phyloP scores from a whole-genome alignment of 768 basidiomycete species.

The Boletus subparvulus region DNA sequence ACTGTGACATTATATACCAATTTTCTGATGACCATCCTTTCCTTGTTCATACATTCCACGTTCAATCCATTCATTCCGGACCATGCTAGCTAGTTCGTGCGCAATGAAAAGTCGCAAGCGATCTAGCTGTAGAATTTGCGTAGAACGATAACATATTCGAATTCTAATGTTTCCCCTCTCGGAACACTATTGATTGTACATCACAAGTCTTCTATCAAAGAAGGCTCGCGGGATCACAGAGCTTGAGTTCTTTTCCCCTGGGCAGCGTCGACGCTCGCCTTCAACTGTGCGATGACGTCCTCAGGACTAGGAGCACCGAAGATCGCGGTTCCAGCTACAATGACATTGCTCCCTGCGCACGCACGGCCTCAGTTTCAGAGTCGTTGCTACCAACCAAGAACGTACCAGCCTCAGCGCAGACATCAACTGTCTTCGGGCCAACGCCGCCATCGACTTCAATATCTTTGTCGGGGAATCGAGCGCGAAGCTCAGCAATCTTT shows the following conservation, averaged over 20 bases:
- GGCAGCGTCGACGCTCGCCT: constrained; percentile 65
- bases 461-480: constrained; percentile 89
- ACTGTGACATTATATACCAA: constrained; percentile 31
- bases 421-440: constrained; percentile 83
- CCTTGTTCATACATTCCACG: constrained; percentile 25
- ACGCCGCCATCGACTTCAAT: constrained; percentile 99
- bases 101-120: constrained; percentile 4
- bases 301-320: constrained; percentile 81
- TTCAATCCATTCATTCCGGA: constrained; percentile 19
- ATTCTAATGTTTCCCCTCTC: constrained; percentile 24
- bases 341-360: constrained; percentile 86
- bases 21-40: constrained; percentile 25
- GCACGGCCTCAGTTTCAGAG: neutral
- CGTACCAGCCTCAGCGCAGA: constrained; percentile 86
- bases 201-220: neutral
- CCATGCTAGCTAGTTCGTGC: constrained; percentile 17
- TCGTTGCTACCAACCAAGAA: neutral
- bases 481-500: constrained; percentile 88
- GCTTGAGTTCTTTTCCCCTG: constrained; percentile 45
- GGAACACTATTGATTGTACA: neutral
- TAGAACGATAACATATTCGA: constrained; percentile 26
- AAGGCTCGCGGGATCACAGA: neutral
- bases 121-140: constrained; percentile 17
- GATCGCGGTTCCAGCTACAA: constrained; percentile 96
- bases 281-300: constrained; percentile 71